Conservation (phyloP, 1,284 basidiomycete species). For the Tilletia caries region DNA sequence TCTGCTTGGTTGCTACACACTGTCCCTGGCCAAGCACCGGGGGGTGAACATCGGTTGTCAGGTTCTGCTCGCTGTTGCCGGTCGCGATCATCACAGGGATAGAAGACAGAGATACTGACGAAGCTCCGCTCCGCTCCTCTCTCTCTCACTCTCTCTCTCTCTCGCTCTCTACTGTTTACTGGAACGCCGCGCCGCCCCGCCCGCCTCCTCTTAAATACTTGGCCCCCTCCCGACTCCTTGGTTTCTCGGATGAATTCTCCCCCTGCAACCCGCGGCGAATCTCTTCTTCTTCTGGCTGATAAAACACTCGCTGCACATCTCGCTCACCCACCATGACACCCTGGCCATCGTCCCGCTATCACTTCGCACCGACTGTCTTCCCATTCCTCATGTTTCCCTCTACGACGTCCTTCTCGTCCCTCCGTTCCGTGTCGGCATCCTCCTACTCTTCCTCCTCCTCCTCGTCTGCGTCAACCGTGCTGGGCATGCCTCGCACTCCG, state of each 20-base stretch:
- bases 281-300: neutral
- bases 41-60: too few relatives aligned
- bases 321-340: neutral
- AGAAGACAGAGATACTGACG: too few relatives aligned
- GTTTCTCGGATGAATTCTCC: too few relatives aligned
- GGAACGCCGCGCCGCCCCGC: too few relatives aligned
- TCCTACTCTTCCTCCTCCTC: constrained; percentile 1
- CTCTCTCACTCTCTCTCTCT: neutral
- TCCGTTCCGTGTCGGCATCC: neutral
- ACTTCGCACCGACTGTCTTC: neutral
- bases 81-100: neutral
- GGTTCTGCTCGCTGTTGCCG: neutral
- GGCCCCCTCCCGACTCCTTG: too few relatives aligned
- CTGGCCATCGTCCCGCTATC: neutral
- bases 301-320: neutral
- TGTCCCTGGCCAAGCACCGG: neutral
- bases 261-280: too few relatives aligned
- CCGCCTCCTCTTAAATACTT: neutral
- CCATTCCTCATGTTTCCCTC: constrained; percentile 12
- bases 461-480: constrained; percentile 27
- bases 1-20: too few relatives aligned
- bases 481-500: constrained; percentile 37
- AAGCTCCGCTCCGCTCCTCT: neutral
- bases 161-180: too few relatives aligned
- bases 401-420: neutral